Percentiles rank a stretch among this genome's conserved stretches.
Evolutionary conservation across 2,329 filamentous ascomycete genomes (phyloP).

Genomic region (Cladosporium colombiae): DNA sequence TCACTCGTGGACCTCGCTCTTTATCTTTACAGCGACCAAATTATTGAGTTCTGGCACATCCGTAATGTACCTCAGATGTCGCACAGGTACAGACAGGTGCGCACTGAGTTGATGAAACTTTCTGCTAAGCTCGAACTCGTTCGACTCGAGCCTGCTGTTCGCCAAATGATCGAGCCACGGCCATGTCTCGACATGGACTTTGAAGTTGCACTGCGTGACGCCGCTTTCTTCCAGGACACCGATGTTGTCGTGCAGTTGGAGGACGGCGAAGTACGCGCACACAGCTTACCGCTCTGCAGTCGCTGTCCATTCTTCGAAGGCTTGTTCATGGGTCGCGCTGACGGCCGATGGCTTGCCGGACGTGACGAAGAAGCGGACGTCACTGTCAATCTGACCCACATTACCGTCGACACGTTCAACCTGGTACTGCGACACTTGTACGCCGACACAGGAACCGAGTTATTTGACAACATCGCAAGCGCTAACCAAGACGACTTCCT

Average conservation of each 20-base stretch:
- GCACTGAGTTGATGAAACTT: constrained; percentile 85
- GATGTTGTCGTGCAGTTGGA: constrained; percentile 80
- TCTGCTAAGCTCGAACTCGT: constrained; percentile 69
- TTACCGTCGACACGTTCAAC: constrained; percentile 70
- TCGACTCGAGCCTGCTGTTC: constrained; percentile 73
- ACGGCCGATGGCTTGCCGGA: constrained; percentile 72
- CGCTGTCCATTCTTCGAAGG: constrained; percentile 91
- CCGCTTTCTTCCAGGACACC: constrained; percentile 72
- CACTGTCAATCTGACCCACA: constrained; percentile 78
- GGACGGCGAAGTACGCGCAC: constrained; percentile 66
- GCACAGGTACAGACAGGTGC: constrained; percentile 74
- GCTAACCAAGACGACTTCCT: constrained; percentile 78
- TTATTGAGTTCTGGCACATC: constrained; percentile 86
- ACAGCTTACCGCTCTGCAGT: constrained; percentile 77
- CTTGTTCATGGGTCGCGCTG: constrained; percentile 84
- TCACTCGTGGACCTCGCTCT: constrained; percentile 77
- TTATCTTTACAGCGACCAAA: constrained; percentile 76
- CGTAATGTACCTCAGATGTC: constrained; percentile 65
- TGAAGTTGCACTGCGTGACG: constrained; percentile 66
- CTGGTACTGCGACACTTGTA: constrained; percentile 83
- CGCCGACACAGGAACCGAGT: constrained; percentile 73
- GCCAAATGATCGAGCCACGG: constrained; percentile 69
- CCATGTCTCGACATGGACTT: constrained; percentile 70
- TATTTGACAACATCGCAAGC: constrained; percentile 76
- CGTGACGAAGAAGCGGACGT: constrained; percentile 55